Base-by-base conservation (phyloP, 73 alveolate species). In the Tetrahymena thermophila region DNA sequence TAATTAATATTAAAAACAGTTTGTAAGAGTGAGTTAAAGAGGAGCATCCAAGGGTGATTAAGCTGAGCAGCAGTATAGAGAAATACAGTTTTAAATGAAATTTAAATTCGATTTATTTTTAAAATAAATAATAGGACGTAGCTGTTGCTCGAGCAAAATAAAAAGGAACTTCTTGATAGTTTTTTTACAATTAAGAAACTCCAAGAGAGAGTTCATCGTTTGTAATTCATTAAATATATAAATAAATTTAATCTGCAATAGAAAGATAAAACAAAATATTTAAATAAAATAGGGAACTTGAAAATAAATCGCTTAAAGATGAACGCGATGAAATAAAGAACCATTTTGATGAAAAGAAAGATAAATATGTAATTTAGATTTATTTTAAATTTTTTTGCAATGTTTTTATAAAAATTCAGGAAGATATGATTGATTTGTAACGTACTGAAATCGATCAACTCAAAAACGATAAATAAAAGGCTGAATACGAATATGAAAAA, bases 381-480 rank as follows among this genome's bases (percentile, higher is more conserved):
- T 28, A n/a, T 31, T 25, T 28, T 4, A 19, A 3, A 71, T 25
- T 25, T 17, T 10, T 25, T 31, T 4, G 37, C 89, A 71, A 71
- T 71, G 23, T 0, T 71, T 25, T 71, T 34, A 25, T 71, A 19
- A 71, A 28, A 28, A 71, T 25, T 71, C 11, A 71, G 89, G 89
- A 71, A 31, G 97, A 95, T 35, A 85, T 85, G 85, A 85, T 85
- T 10, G 97, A 95, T 42, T 89, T 95, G 85, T 93, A 95, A 85
- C 84, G 94, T 55, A 95, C 93, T 55, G 95, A 95, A 95, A 95
- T 84, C 28, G 97, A 85, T 31, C 93, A 95, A 31, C 93, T 95
- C 21, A 89, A 94, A n/a, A 94, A 85, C 43, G 97, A 95, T 34
- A 95, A 95, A 56, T 35, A 95, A 43, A 95, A 40, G 84, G 94